Conservation (phyloP, 441 rosid species). For the Bruguiera hainesii region DNA sequence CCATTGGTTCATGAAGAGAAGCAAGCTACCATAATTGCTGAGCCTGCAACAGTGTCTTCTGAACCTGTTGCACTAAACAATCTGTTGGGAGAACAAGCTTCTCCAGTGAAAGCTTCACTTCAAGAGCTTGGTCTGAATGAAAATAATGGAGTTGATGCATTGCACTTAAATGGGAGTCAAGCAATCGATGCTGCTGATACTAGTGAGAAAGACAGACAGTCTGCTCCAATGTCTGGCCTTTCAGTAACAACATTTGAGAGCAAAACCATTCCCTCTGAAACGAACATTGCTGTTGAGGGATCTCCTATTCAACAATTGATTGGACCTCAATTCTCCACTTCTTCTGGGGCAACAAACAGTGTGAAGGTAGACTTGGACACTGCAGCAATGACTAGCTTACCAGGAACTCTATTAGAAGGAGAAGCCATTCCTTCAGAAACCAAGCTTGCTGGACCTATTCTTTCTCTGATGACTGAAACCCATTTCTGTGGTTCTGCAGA, state of each 20-base stretch:
- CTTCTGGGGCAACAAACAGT: conserved; percentile 11
- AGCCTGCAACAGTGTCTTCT: conserved; percentile 21
- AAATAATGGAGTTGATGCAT: conserved; percentile 18
- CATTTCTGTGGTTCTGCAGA: conserved; percentile 25
- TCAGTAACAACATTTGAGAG: conserved; percentile 26
- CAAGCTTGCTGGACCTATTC: conserved; percentile 18
- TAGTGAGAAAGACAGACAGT: conserved; percentile 16
- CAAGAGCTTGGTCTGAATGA: conserved; percentile 36
- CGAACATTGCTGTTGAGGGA: conserved; percentile 25
- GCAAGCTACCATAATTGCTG: conserved; percentile 22
- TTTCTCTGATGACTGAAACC: conserved; percentile 20
- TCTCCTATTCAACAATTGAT: conserved; percentile 22
- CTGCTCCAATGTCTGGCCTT: conserved; percentile 26
- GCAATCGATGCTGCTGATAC: conserved; percentile 9
- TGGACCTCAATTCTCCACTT: conserved; percentile 14
- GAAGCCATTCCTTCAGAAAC: conserved; percentile 15
- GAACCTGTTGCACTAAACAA: conserved; percentile 29
- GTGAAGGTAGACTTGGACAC: conserved; percentile 15
- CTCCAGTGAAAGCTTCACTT: conserved; percentile 24
- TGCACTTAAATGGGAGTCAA: conserved; percentile 18
- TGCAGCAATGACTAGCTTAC: conserved; percentile 3
- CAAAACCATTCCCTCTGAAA: conserved; percentile 22
- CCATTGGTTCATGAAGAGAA: conserved; percentile 20
- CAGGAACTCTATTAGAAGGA: conserved; percentile 13
- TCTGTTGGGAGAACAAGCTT: conserved; percentile 24